Evolutionary conservation across 2,329 filamentous ascomycete species (phyloP).

Genomic region (Apiospora pterosperma): DNA sequence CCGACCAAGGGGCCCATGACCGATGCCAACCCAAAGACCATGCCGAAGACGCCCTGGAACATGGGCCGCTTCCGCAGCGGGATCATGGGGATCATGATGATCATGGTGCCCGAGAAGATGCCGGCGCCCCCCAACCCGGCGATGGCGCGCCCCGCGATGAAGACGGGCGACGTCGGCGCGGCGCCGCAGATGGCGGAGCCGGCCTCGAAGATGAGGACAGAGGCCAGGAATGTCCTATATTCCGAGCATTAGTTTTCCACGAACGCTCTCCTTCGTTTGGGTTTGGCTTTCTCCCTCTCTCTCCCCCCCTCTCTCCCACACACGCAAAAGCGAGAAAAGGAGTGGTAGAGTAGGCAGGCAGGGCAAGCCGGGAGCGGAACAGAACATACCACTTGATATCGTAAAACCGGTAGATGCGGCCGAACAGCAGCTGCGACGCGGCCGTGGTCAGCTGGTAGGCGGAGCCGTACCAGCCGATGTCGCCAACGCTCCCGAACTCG

Average conservation of each 20-base stretch:
- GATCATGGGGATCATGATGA: conserved; percentile 55
- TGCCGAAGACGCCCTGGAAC: conserved; percentile 54
- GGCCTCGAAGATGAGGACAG: conserved; percentile 49
- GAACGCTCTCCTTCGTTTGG: too few relatives aligned
- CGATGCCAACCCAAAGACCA: conserved; percentile 52
- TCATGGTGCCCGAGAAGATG: conserved; percentile 54
- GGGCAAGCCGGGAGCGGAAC: not conserved
- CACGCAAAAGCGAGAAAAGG: too few relatives aligned
- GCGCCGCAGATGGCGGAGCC: conserved; percentile 51
- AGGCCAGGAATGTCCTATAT: conserved; percentile 39
- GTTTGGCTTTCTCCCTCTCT: too few relatives aligned
- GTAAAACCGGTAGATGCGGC: conserved; percentile 53
- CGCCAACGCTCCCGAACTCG: conserved; percentile 53
- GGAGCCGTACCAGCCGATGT: conserved; percentile 63
- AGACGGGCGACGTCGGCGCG: conserved; percentile 48
- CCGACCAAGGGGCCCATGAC: conserved; percentile 52
- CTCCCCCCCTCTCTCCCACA: too few relatives aligned
- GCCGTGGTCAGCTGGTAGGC: conserved; percentile 59
- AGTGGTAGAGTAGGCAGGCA: too few relatives aligned
- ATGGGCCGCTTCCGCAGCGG: conserved; percentile 58
- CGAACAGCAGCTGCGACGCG: conserved; percentile 51
- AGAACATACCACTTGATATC: conserved; percentile 42
- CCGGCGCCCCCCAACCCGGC: conserved; percentile 55
- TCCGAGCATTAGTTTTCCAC: not conserved
- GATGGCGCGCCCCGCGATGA: conserved; percentile 55